Conservation (phyloP, 140 eudicot genomes). For the Oenanthe javanica region DNA sequence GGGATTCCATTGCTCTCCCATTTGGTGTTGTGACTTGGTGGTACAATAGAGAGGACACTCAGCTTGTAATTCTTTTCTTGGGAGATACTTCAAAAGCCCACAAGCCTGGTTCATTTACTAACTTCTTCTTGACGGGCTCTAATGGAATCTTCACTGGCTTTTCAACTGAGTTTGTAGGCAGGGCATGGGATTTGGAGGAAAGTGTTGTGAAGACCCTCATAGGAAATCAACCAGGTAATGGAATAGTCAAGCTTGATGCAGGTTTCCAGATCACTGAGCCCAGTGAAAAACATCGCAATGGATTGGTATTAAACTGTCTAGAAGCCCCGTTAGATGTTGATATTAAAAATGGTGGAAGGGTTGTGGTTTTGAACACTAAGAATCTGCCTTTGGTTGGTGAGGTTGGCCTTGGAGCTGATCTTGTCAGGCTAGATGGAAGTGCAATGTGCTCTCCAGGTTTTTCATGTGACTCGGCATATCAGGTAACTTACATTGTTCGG, state of each 20-base stretch:
- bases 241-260: conserved; percentile 26
- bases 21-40: conserved; percentile 45
- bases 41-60: conserved; percentile 38
- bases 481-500: conserved; percentile 36
- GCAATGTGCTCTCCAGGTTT: conserved; percentile 47
- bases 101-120: conserved; percentile 32
- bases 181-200: conserved; percentile 40
- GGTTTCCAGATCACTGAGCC: conserved; percentile 36
- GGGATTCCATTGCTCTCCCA: conserved; percentile 44
- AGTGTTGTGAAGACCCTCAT: conserved; percentile 24
- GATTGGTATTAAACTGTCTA: conserved; percentile 38
- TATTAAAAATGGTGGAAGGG: conserved; percentile 36
- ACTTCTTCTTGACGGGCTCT: conserved; percentile 32
- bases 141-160: conserved; percentile 37
- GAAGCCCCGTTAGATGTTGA: conserved; percentile 28
- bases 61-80: conserved; percentile 30
- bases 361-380: conserved; percentile 38
- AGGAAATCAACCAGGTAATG: conserved; percentile 17
- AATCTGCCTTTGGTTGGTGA: conserved; percentile 46
- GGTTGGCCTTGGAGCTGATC: conserved; percentile 45
- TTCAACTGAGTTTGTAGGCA: conserved; percentile 32
- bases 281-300: conserved; percentile 21
- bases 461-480: conserved; percentile 41
- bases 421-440: conserved; percentile 31
- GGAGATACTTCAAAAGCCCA: conserved; percentile 39